These are phyloP conservation scores for Cudoniella acicularis DNA, from an alignment of 495 filamentous ascomycete species.

Conservation along the genomic window DNA sequence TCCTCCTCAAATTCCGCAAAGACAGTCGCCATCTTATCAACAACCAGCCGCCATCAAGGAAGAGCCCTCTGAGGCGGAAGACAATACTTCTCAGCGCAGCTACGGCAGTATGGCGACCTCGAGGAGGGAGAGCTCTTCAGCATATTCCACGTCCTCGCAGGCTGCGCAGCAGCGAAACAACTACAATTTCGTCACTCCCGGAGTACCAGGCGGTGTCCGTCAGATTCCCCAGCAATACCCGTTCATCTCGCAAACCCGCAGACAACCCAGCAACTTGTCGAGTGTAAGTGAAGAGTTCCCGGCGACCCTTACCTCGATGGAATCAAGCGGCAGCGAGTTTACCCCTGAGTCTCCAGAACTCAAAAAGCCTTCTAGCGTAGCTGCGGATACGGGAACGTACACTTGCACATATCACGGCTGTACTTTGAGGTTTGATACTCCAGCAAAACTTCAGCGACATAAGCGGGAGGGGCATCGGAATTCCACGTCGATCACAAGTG, in stretches of 20 bases:
- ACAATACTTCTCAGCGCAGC: constrained; percentile 31
- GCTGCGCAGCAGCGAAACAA: constrained; percentile 22
- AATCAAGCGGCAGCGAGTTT: constrained; percentile 58
- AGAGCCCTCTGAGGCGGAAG: constrained; percentile 20
- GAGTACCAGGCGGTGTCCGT: constrained; percentile 29
- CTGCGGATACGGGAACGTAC: constrained; percentile 82
- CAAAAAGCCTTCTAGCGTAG: constrained; percentile 56
- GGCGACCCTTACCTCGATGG: constrained; percentile 57
- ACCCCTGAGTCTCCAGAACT: constrained; percentile 24
- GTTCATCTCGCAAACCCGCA: constrained; percentile 37
- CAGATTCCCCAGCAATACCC: constrained; percentile 57
- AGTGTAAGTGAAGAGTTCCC: constrained; percentile 52
- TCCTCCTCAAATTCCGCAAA: constrained; percentile 40
- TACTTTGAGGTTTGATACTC: constrained; percentile 80
- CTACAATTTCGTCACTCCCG: constrained; percentile 41
- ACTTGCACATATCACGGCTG: constrained; percentile 94
- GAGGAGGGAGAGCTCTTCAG: constrained; percentile 36
- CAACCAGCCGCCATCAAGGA: constrained; percentile 15
- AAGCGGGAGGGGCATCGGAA: constrained; percentile 91
- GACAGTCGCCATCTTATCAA: constrained; percentile 2
- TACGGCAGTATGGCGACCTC: constrained; percentile 43
- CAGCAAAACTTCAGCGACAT: constrained; percentile 85
- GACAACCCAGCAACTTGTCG: constrained; percentile 23
- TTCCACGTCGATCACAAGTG: constrained; percentile 29
- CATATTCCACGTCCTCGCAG: constrained; percentile 31